phyloP scores from a whole-genome alignment of 306 rosid species.

The Begonia fuchsioides region DNA sequence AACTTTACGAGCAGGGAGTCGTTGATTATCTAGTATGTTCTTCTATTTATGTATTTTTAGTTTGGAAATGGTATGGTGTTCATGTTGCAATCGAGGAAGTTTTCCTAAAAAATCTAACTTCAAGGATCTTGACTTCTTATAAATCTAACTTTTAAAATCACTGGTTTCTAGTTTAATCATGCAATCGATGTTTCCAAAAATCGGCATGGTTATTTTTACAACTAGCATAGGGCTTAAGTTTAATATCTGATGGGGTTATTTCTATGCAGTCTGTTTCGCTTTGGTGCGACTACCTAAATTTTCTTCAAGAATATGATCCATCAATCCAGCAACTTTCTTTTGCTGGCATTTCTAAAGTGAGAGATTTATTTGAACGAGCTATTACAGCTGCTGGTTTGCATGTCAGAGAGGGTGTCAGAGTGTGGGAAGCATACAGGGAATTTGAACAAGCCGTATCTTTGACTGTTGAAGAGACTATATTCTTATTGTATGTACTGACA shows the following conservation, averaged over 20 bases:
- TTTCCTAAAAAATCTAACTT: too few relatives aligned
- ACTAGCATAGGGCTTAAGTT: not conserved
- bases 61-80: too few relatives aligned
- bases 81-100: too few relatives aligned
- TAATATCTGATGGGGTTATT: conserved; percentile 12
- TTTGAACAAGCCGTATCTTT: conserved; percentile 55
- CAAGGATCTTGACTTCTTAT: too few relatives aligned
- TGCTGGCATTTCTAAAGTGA: conserved; percentile 49
- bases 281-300: conserved; percentile 63
- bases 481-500: too few relatives aligned
- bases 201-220: too few relatives aligned
- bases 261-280: conserved; percentile 66
- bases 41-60: not conserved
- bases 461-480: conserved; percentile 36
- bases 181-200: too few relatives aligned
- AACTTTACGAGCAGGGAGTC: conserved; percentile 59
- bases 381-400: conserved; percentile 86
- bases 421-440: conserved; percentile 75
- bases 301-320: conserved; percentile 51
- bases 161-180: too few relatives aligned
- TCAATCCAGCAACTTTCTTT: conserved; percentile 32
- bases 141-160: too few relatives aligned
- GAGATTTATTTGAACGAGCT: conserved; percentile 72
- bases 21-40: conserved; percentile 68
- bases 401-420: conserved; percentile 49